Evolutionary conservation across 2,329 filamentous ascomycete species (phyloP).

Genomic region (Colletotrichum orchidophilum): DNA sequence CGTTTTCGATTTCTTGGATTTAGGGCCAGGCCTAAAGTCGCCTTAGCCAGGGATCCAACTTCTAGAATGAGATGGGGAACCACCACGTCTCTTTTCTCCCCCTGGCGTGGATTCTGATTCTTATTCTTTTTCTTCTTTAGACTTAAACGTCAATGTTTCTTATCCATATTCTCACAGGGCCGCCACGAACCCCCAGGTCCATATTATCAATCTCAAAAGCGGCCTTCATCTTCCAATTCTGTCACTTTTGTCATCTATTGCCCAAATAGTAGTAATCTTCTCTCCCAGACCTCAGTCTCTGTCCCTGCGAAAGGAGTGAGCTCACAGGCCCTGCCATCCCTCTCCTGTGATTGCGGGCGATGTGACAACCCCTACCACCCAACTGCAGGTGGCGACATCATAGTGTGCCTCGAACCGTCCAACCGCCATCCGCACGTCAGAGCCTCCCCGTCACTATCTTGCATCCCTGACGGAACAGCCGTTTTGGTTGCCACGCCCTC

Average conservation of each 20-base stretch:
- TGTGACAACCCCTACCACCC: constrained; percentile 26
- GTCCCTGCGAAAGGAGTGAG: constrained; percentile 10
- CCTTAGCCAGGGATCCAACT: constrained; percentile 9
- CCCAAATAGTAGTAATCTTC: neutral
- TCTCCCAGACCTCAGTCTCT: neutral
- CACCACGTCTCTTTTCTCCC: neutral
- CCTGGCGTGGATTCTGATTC: neutral
- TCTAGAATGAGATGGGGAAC: neutral
- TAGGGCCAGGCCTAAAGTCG: constrained; percentile 15
- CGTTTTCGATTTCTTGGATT: constrained; percentile 16
- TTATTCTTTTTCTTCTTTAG: neutral
- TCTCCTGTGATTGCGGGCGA: constrained; percentile 16
- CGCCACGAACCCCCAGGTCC: neutral
- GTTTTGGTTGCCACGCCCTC: constrained; percentile 1
- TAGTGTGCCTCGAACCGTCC: constrained; percentile 16
- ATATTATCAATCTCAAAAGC: neutral
- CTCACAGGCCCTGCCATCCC: constrained; percentile 19
- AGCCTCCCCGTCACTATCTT: constrained; percentile 6
- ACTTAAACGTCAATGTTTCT: neutral
- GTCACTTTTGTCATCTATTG: neutral
- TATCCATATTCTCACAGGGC: neutral
- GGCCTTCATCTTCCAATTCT: neutral
- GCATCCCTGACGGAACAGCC: neutral
- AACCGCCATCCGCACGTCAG: constrained; percentile 20
- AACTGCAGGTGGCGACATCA: constrained; percentile 34